These are phyloP conservation scores for Fusarium brachygibbosum DNA, from an alignment of 2,329 filamentous ascomycete genomes.

Conservation along the genomic window DNA sequence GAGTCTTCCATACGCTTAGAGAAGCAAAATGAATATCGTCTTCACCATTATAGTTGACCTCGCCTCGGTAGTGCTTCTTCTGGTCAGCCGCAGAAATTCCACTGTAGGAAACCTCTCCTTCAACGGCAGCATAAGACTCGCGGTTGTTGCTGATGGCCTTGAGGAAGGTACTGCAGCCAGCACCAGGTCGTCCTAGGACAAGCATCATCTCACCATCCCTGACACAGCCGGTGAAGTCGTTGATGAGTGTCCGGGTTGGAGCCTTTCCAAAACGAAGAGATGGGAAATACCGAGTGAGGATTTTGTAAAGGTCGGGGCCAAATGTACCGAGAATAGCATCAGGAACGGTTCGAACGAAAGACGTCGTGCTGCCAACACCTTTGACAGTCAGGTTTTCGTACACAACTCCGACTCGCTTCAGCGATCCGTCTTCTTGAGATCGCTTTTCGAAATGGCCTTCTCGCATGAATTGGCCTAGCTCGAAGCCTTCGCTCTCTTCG, in stretches of 20 bases:
- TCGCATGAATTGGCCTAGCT: constrained; percentile 40
- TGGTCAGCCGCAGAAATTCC: constrained; percentile 78
- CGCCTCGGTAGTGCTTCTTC: constrained; percentile 76
- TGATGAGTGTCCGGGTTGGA: constrained; percentile 49
- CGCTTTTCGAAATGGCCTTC: constrained; percentile 42
- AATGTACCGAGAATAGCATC: constrained; percentile 83
- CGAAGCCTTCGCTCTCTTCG: constrained; percentile 26
- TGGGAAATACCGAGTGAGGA: constrained; percentile 63
- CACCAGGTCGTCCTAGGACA: constrained; percentile 76
- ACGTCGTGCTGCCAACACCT: constrained; percentile 74
- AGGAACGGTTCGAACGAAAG: constrained; percentile 79
- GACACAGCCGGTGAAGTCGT: constrained; percentile 54
- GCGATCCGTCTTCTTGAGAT: constrained; percentile 66
- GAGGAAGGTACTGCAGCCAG: constrained; percentile 82
- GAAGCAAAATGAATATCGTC: constrained; percentile 81
- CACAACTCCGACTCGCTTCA: constrained; percentile 83
- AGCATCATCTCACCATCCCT: constrained; percentile 57
- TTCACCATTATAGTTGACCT: constrained; percentile 84
- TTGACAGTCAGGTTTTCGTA: constrained; percentile 83
- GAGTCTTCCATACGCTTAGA: constrained; percentile 82
- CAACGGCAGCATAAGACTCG: constrained; percentile 73
- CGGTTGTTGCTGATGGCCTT: constrained; percentile 81
- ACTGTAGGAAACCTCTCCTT: constrained; percentile 79
- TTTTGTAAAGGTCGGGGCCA: constrained; percentile 80
- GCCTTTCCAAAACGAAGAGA: constrained; percentile 41